Evolutionary conservation across 257 asterid species (phyloP), one percentile per base, ranked within the genome.

Genomic region (Linderniella brevidens): DNA sequence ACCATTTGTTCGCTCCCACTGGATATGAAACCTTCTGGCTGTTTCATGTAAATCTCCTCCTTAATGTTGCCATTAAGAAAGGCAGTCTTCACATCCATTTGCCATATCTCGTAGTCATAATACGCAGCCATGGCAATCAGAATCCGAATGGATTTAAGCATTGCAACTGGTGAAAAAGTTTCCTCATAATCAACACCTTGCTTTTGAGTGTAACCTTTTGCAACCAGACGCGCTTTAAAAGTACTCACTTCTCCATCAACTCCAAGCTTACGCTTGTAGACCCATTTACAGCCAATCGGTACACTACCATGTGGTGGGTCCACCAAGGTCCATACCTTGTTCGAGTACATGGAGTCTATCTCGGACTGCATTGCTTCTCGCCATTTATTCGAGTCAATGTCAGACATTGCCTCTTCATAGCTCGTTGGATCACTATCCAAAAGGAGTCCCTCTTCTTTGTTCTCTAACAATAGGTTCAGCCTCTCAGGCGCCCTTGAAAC

Each of bases 11-110:
- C 5, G 32, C 17, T 12, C 19, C 19, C 12, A 29, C n/a, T 4
- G 16, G 15, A 14, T 2, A 40, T 40, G 11, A 40, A 40, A 0
- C 18, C 49, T 16, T 45, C 25, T 9, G 49, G 25, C 12, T 45
- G 49, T 11, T 25, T 45, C 18, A 45, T 45, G 7, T 45, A 12
- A 29, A 45, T 45, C 8, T 15, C 32, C 16, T 45, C 4, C 3
- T 45, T 18, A 15, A n/a, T 16, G 25, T 18, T 16, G 13, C 18
- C 49, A 45, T 45, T 16, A 14, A 43, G 12, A n/a, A 43, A 43
- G 13, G 48, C 48, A n/a, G 48, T 43, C 48, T 43, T 43, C 20
- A 43, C 13, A 43, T 43, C 48, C 9, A 43, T 25, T 25, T 25
- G 32, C 6, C 32, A 25, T 25, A 25, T 25, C 32, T 25, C 32